Percentiles rank a stretch among this genome's conserved stretches.
These are phyloP conservation scores for Colletotrichum sp. DNA, from an alignment of 2,329 filamentous ascomycete species.

Conservation along the genomic window DNA sequence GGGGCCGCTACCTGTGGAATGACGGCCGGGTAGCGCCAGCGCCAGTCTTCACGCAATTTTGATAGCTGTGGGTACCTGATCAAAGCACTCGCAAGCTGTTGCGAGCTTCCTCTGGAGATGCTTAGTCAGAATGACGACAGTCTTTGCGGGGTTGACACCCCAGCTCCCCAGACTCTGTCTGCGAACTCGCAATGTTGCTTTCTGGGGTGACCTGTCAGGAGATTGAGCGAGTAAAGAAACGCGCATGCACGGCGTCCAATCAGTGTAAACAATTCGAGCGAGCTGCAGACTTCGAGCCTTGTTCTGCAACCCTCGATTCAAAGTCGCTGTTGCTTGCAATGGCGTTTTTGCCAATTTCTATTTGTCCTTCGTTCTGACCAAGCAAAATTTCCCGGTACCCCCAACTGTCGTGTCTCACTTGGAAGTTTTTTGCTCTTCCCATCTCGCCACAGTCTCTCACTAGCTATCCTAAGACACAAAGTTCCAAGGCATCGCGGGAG, in stretches of 20 bases:
- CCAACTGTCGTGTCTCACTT: neutral
- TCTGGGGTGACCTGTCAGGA: neutral
- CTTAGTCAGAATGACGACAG: constrained; percentile 23
- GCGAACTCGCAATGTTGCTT: neutral
- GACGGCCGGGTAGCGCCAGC: constrained; percentile 8
- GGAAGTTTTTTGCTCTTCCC: neutral
- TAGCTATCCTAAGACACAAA: neutral
- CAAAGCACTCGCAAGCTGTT: neutral
- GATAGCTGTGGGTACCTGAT: constrained; percentile 6
- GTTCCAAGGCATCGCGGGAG: constrained; percentile 1
- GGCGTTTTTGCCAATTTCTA: neutral
- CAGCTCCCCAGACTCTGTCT: neutral
- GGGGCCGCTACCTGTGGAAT: neutral
- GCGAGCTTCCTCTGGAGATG: neutral
- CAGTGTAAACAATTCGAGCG: neutral
- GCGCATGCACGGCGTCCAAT: neutral
- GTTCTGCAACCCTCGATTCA: neutral
- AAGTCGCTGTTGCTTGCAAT: neutral
- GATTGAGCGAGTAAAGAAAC: constrained; percentile 2
- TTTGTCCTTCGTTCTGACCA: neutral
- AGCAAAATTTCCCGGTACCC: neutral
- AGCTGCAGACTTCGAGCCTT: neutral
- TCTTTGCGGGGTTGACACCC: constrained; percentile 16
- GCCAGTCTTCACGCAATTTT: constrained; percentile 13
- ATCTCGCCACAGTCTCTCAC: neutral